Base-by-base conservation (phyloP, 2,329 filamentous ascomycete species). In the Raffaelea deltoideospora region DNA sequence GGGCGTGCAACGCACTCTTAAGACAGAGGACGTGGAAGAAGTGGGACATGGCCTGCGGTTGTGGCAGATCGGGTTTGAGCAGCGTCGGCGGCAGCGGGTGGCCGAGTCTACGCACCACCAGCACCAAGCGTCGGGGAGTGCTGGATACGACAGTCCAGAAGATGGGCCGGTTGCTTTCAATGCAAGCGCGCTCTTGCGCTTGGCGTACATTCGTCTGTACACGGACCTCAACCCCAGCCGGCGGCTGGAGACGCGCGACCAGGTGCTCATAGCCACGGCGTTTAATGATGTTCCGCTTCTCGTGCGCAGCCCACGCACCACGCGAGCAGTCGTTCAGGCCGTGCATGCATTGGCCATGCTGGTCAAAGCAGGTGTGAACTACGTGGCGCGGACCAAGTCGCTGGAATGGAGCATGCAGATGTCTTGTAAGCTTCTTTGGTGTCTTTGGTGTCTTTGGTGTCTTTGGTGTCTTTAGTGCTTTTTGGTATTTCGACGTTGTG, bases 301-400 rank as follows among this genome's bases (percentile, higher is more conserved):
- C 10, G 61, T 69, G 17, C 64, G 77, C 35, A 76, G 68, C 37
- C 58, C 67, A 17, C 67, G 71, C 23, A 62, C 80, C 19, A 73
- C 71, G 24, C 61, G 74, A 32, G 77, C 76, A 1, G 68, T 81
- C 0, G 65, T 79, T 21, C 77, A 82, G 47, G 72, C 75, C 2
- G 71, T 77, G 21, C 77, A 81, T 48, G 76, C 77, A 1, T 57
- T 83, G 26, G 76, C 74, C 4, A 74, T 79, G 59, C 58, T 77
- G 19, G 71, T 79, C 40, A 77, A 76, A 50, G 61, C 65, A 13
- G 72, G 72, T 0, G 70, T 76, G 17, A 73, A 72, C 45, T 76
- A 73, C 45, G 69, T 76, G 33, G 70, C 72, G 30, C 64, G 68
- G 43, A 69, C 69, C 5, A 74, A 75, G 52, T 71, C 69, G 2